Base-by-base conservation (phyloP, 495 filamentous ascomycete species). In the Aspergillus affinis region DNA sequence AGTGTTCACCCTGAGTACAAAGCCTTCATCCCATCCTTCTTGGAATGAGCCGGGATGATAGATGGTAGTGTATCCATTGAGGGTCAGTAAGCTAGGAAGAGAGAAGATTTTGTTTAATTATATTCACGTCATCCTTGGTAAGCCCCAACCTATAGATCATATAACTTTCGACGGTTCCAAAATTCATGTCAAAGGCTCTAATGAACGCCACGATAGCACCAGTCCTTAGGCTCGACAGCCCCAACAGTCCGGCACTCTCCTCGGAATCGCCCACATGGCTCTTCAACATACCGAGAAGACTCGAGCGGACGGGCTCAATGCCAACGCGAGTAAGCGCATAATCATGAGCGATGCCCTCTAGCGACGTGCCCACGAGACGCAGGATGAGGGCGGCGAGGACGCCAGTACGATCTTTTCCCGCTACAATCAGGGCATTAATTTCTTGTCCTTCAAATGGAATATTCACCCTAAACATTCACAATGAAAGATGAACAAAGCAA, bases 381-480 rank as follows among this genome's bases (percentile, higher is more conserved):
- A 86, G 65, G 7, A 89, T 67, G 1, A 88, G 59, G 6, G 81
- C 83, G 6, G 84, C 73, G 10, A 88, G 65, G 0, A 88, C 82
- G 4, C 86, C 86, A 0, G 86, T 87, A n/a, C 86, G 78, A 60
- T 88, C 85, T 60, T 86, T 83, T 6, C 86, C 86, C 12, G 85
- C 84, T 81, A 21, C 48, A 56, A 21, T 23, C 15, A 32, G 68
- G 50, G 6, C 20, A 23, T 41, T 13, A 21, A 41, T 26, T 17
- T 45, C 27, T 17, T 9, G 2, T 32, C 10, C 6, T 32, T 32
- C 7, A 32, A 32, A 6, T 32, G 1, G 30, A 6, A 32, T 3
- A 6, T 4, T 32, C 30, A 12, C 30, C 1, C 7, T 12, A 7
- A 32, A 12, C 17, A 19, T 6, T n/a, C 26, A 51, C 26, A 32